Conservation (phyloP, 257 asterid species). For the Nicotiana paniculata region DNA sequence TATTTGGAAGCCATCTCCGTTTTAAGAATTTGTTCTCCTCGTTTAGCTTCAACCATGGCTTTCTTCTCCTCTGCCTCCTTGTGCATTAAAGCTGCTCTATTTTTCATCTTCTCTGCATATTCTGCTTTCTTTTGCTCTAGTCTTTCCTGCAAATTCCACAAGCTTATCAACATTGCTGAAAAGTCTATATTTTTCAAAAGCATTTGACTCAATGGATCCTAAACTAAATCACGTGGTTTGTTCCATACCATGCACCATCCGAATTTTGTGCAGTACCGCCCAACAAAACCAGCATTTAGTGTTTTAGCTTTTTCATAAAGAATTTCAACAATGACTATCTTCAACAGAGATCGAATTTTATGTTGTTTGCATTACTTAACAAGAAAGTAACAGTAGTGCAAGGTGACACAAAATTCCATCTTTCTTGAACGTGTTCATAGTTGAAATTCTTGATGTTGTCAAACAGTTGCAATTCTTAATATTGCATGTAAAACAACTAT, state of each 20-base stretch:
- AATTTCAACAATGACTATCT: too few relatives aligned
- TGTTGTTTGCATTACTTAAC: too few relatives aligned
- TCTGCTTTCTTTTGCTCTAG: conserved; percentile 66
- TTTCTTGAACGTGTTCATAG: too few relatives aligned
- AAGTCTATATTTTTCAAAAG: background rate
- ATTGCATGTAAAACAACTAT: too few relatives aligned
- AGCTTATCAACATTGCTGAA: background rate
- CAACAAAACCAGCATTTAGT: background rate
- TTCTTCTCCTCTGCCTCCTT: conserved; percentile 74
- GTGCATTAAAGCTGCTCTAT: conserved; percentile 64
- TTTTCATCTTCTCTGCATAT: conserved; percentile 53
- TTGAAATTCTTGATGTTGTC: too few relatives aligned
- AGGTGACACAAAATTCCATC: too few relatives aligned
- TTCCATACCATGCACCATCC: background rate
- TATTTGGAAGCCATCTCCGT: conserved; percentile 55
- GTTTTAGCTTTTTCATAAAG: too few relatives aligned
- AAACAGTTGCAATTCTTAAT: too few relatives aligned
- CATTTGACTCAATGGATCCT: background rate
- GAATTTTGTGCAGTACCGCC: background rate
- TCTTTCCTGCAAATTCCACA: conserved; percentile 40
- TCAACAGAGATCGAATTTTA: too few relatives aligned
- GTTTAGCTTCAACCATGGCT: conserved; percentile 50
- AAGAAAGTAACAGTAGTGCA: too few relatives aligned
- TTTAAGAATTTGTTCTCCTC: conserved; percentile 53
- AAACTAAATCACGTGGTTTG: background rate